Percentiles rank a stretch among this genome's conserved stretches.
Conservation (phyloP, 2,329 filamentous ascomycete genomes). For the Fusarium tricinctum region DNA sequence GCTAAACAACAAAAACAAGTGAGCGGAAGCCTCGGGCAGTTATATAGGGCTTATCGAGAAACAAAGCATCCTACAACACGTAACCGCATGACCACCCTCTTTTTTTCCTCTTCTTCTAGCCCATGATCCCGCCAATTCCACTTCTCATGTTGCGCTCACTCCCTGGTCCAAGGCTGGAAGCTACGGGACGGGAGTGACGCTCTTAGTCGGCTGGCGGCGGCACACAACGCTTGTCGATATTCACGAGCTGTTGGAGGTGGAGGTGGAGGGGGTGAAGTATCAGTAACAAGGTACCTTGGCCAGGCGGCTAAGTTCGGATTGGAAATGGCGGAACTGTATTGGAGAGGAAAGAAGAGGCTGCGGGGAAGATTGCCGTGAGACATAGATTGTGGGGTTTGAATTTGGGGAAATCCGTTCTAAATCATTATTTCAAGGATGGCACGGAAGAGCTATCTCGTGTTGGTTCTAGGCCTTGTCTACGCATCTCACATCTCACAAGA, state of each 20-base stretch:
- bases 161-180: constrained; percentile 15
- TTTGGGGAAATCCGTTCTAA: constrained; percentile 15
- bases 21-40: constrained; percentile 23
- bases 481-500: constrained; percentile 2
- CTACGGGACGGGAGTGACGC: constrained; percentile 22
- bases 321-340: constrained; percentile 49
- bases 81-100: constrained; percentile 37
- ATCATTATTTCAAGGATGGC: neutral
- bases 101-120: constrained; percentile 2
- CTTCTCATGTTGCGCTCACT: constrained; percentile 29
- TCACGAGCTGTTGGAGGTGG: constrained; percentile 19
- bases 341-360: constrained; percentile 36
- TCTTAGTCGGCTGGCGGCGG: constrained; percentile 50
- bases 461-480: no score
- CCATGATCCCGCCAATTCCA: constrained; percentile 19
- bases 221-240: constrained; percentile 47
- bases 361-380: constrained; percentile 22
- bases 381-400: constrained; percentile 35
- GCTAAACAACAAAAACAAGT: constrained; percentile 2
- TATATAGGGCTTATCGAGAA: constrained; percentile 22
- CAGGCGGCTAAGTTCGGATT: constrained; percentile 52
- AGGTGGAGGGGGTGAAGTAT: constrained; percentile 26
- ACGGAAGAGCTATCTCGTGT: no score
- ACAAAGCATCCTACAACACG: constrained; percentile 13
- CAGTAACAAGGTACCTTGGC: neutral